These are phyloP conservation scores for Cunninghamia lanceolata DNA, from an alignment of 75 land plant genomes.

Conservation along the genomic window DNA sequence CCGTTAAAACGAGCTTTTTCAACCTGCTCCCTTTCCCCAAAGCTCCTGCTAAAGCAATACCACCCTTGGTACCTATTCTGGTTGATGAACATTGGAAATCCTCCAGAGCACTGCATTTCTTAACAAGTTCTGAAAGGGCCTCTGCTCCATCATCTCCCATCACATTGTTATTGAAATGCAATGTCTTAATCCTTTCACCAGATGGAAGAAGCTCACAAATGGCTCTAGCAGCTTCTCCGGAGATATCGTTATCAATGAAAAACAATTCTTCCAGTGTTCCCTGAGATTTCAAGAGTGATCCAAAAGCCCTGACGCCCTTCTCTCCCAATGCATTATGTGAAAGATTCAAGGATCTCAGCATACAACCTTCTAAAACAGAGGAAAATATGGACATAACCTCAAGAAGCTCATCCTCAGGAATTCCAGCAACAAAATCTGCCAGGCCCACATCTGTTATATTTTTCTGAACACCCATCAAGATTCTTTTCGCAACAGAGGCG, in stretches of 20 bases:
- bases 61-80: constrained; percentile 82
- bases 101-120: constrained; percentile 56
- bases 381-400: constrained; percentile 81
- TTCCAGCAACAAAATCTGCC: constrained; percentile 92
- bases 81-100: constrained; percentile 92
- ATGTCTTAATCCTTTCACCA: constrained; percentile 62
- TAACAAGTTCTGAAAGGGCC: constrained; percentile 67
- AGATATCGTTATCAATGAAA: constrained; percentile 91
- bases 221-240: constrained; percentile 90
- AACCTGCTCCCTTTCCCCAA: constrained; percentile 42
- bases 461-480: constrained; percentile 54
- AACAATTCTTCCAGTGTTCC: constrained; percentile 70
- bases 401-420: constrained; percentile 86
- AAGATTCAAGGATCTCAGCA: constrained; percentile 65
- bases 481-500: constrained; percentile 70
- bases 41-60: constrained; percentile 66
- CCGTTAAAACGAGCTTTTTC: constrained; percentile 73
- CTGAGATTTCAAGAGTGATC: constrained; percentile 78
- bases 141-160: constrained; percentile 92
- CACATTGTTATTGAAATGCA: constrained; percentile 95
- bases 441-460: constrained; percentile 75
- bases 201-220: constrained; percentile 77
- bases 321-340: constrained; percentile 98
- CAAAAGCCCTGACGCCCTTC: constrained; percentile 93
- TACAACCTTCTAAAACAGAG: constrained; percentile 64